Evolutionary conservation across 495 filamentous ascomycete species (phyloP).

Genomic region (Xylaria venustula): DNA sequence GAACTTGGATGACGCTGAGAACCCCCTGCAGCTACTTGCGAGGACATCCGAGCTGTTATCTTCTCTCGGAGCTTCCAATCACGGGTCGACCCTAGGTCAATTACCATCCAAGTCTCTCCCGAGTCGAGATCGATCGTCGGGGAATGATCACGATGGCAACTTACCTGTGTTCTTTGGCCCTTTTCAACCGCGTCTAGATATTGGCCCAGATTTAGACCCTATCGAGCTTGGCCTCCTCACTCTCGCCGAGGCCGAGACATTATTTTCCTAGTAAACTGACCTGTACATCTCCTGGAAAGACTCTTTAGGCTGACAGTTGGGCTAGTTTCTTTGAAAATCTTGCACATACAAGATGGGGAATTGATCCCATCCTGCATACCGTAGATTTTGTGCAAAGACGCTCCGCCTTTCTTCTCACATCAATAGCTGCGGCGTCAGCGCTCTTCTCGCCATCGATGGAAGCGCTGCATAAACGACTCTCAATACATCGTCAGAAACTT

Average conservation of each 20-base stretch:
- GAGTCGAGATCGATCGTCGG: slow-evolving; percentile 25
- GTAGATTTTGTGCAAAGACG: slow-evolving; percentile 61
- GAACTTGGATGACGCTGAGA: slow-evolving; percentile 69
- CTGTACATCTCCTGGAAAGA: not conserved
- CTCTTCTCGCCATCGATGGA: slow-evolving; percentile 62
- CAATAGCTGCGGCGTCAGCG: slow-evolving; percentile 62
- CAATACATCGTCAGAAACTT: slow-evolving; percentile 61
- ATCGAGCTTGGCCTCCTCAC: slow-evolving; percentile 65
- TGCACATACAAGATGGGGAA: slow-evolving; percentile 71
- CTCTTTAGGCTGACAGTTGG: not conserved
- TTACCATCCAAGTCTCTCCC: slow-evolving; percentile 18
- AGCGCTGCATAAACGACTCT: slow-evolving; percentile 61
- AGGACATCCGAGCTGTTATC: slow-evolving; percentile 67
- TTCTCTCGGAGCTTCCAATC: slow-evolving; percentile 40
- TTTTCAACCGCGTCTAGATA: slow-evolving; percentile 57
- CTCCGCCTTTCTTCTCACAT: slow-evolving; percentile 70
- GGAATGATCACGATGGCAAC: slow-evolving; percentile 22
- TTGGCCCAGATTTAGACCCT: slow-evolving; percentile 63
- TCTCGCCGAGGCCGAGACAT: slow-evolving; percentile 56
- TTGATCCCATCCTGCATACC: slow-evolving; percentile 64
- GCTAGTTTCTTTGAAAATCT: slow-evolving; percentile 66
- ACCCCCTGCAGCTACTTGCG: slow-evolving; percentile 68
- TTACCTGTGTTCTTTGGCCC: slow-evolving; percentile 60
- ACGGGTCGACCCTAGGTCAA: slow-evolving; percentile 8
- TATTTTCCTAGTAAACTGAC: slow-evolving; percentile 64